Percentiles rank a stretch among this genome's conserved stretches.
phyloP scores from a whole-genome alignment of 352 stramenopile species.

The Globisporangium splendens region DNA sequence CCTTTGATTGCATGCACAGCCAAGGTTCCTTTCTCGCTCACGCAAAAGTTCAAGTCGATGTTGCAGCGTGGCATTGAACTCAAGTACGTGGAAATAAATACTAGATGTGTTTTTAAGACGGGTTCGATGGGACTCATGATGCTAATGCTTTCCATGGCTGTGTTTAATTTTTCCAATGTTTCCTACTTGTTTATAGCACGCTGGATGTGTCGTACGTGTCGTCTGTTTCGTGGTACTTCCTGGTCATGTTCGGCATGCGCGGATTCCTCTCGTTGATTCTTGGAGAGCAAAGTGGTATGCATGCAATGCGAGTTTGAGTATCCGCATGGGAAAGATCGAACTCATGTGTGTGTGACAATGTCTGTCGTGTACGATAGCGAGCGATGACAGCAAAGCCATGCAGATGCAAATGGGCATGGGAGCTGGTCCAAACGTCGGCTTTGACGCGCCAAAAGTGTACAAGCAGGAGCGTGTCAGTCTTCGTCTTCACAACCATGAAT shows the following conservation, averaged over 20 bases:
- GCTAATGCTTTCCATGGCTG: not conserved
- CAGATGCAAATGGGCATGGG: conserved; percentile 93
- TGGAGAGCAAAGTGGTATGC: conserved; percentile 84
- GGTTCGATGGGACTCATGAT: not conserved
- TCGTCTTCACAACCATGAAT: conserved; percentile 80
- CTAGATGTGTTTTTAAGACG: too few species aligned
- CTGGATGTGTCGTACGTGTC: conserved; percentile 98
- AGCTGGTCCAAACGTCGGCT: conserved; percentile 77
- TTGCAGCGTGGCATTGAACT: conserved; percentile 97
- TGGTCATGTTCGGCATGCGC: conserved; percentile 98
- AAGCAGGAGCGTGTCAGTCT: conserved; percentile 87
- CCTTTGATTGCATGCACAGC: conserved; percentile 37
- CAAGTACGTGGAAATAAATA: conserved; percentile 37
- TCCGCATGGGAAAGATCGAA: not conserved
- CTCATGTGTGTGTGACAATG: not conserved
- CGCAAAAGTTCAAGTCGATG: conserved; percentile 97
- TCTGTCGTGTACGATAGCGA: conserved; percentile 26
- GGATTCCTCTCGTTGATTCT: conserved; percentile 96
- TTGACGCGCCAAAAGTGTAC: conserved; percentile 88
- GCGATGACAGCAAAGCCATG: conserved; percentile 88
- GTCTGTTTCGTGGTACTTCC: conserved; percentile 98
- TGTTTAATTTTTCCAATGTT: not conserved
- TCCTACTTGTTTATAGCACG: conserved; percentile 40
- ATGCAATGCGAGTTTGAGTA: not conserved
- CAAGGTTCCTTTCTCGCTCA: conserved; percentile 98